Evolutionary conservation across 1,284 basidiomycete species (phyloP).

Genomic region (Mycosarcoma mackinlayi): DNA sequence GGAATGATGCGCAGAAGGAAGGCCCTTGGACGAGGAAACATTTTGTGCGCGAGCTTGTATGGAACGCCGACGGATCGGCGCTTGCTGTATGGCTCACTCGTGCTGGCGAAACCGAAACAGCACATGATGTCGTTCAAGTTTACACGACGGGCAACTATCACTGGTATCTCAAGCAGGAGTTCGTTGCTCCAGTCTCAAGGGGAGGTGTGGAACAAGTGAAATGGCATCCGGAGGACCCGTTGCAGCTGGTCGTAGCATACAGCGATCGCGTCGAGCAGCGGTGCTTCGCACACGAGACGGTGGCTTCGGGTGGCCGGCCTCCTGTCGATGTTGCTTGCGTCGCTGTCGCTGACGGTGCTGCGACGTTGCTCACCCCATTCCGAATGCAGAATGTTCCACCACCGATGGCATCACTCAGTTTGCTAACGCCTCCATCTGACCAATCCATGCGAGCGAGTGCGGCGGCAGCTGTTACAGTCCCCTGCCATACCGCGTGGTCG

Average conservation of each 20-base stretch:
- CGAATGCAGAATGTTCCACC: slow-evolving; percentile 92
- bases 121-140: slow-evolving; percentile 76
- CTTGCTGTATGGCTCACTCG: slow-evolving; percentile 82
- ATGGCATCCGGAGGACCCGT: slow-evolving; percentile 87
- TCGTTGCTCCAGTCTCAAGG: slow-evolving; percentile 13
- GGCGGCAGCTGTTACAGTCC: slow-evolving; percentile 21
- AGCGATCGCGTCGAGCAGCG: slow-evolving; percentile 74
- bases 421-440: slow-evolving; percentile 69
- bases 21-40: slow-evolving; percentile 51
- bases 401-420: slow-evolving; percentile 85
- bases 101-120: not conserved
- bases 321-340: slow-evolving; percentile 85
- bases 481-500: slow-evolving; percentile 72
- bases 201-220: slow-evolving; percentile 73
- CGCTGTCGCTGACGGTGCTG: slow-evolving; percentile 88
- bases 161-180: slow-evolving; percentile 74
- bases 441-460: slow-evolving; percentile 13
- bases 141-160: slow-evolving; percentile 97
- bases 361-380: slow-evolving; percentile 89
- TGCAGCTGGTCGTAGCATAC: slow-evolving; percentile 75
- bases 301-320: slow-evolving; percentile 74
- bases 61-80: slow-evolving; percentile 90
- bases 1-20: slow-evolving; percentile 21
- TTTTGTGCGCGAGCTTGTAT: slow-evolving; percentile 80
- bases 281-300: slow-evolving; percentile 82